Percentiles rank a stretch among this genome's conserved stretches.
Evolutionary conservation across 208 protist species (phyloP).

Genomic region (Acanthamoeba castellanii): DNA sequence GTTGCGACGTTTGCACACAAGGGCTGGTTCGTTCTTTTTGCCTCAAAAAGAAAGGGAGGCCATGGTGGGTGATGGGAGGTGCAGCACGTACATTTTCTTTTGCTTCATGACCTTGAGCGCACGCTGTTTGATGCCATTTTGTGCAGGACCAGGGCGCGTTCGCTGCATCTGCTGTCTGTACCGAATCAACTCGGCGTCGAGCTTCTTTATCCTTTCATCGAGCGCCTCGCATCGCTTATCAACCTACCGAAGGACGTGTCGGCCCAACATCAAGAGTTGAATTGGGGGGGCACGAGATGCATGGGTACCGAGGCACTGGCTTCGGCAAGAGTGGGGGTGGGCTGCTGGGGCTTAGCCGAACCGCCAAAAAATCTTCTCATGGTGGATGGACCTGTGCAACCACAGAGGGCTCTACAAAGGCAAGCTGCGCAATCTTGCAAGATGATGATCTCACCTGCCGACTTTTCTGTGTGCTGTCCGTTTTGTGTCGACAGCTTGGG

Average conservation of each 20-base stretch:
- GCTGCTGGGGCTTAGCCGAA: constrained; percentile 49
- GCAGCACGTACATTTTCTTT: constrained; percentile 85
- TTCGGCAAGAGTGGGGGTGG: constrained; percentile 75
- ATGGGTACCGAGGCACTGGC: constrained; percentile 69
- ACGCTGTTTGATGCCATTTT: constrained; percentile 85
- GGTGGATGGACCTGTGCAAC: no score
- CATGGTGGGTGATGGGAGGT: no score
- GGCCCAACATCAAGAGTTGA: no score
- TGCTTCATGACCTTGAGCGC: constrained; percentile 86
- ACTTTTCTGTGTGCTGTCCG: background rate
- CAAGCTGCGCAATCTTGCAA: background rate
- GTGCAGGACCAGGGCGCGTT: constrained; percentile 80
- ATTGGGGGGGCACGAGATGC: background rate
- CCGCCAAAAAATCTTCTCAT: constrained; percentile 82
- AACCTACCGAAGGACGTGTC: constrained; percentile 60
- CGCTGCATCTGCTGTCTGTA: constrained; percentile 84
- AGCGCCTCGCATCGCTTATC: constrained; percentile 80
- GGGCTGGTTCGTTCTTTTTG: background rate
- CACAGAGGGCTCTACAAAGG: background rate
- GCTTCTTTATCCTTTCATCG: constrained; percentile 86
- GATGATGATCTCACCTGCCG: background rate
- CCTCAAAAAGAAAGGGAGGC: no score
- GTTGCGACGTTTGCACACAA: background rate
- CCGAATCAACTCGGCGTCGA: constrained; percentile 85
- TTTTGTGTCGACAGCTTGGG: constrained; percentile 31